A percentile compares a stretch with the other conserved stretches of the same genome.
These are phyloP conservation scores for Fusarium duplospermum DNA, from an alignment of 2,329 filamentous ascomycete species.

Conservation along the genomic window DNA sequence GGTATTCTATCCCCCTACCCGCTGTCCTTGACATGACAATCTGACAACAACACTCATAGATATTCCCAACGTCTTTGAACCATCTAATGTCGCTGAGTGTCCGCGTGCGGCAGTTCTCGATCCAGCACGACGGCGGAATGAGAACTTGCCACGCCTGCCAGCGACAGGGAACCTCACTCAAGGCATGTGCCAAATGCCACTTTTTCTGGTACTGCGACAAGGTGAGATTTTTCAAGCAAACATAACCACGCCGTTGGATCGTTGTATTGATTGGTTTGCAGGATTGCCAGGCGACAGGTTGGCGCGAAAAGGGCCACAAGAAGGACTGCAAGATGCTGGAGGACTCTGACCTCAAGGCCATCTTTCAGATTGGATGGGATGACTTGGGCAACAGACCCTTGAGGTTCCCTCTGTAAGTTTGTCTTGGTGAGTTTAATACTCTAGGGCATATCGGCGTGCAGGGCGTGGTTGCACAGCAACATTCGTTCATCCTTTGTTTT, in stretches of 20 bases:
- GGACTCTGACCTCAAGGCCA: background rate
- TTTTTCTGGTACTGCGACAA: conserved; percentile 7
- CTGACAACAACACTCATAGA: background rate
- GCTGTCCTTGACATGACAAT: background rate
- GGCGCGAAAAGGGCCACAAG: background rate
- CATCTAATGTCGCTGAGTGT: background rate
- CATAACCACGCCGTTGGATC: too few relatives aligned
- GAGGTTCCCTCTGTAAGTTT: background rate
- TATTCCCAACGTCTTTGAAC: background rate
- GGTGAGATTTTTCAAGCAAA: background rate
- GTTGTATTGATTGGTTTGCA: background rate
- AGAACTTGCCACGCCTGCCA: background rate
- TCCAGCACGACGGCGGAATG: background rate
- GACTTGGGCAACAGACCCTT: background rate
- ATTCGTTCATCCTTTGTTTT: background rate
- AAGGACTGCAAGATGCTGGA: background rate
- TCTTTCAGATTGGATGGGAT: background rate
- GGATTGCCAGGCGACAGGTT: background rate
- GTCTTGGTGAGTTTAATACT: background rate
- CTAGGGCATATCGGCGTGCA: background rate
- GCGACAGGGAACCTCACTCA: background rate
- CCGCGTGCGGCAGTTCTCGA: background rate
- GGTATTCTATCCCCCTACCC: background rate
- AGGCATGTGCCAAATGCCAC: background rate
- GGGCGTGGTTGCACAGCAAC: too few relatives aligned